Percentiles rank a stretch among this genome's conserved stretches.
phyloP scores from a whole-genome alignment of 2,329 filamentous ascomycete species.

The Aspergillus sp. region DNA sequence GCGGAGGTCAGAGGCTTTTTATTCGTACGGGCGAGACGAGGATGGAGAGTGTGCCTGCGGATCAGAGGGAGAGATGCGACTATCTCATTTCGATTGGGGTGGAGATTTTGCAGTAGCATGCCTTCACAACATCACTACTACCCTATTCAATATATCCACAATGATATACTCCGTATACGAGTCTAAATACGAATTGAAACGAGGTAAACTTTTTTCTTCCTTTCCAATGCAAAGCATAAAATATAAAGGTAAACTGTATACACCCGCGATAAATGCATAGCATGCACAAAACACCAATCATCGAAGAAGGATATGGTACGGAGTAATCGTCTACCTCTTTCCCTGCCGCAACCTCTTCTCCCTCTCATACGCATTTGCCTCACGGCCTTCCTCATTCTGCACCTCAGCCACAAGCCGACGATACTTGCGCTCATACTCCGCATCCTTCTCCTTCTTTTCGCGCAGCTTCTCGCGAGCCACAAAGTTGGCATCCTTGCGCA shows the following conservation, averaged over 20 bases:
- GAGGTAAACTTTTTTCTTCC: slow-evolving; percentile 3
- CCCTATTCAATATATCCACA: neutral
- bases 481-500: slow-evolving; percentile 94
- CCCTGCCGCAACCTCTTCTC: slow-evolving; percentile 78
- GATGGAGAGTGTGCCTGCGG: slow-evolving; percentile 52
- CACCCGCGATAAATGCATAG: slow-evolving; percentile 1
- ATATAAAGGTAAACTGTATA: neutral
- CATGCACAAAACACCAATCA: slow-evolving; percentile 15
- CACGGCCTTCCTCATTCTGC: slow-evolving; percentile 87
- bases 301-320: neutral
- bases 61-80: slow-evolving; percentile 50
- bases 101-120: slow-evolving; percentile 50
- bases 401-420: slow-evolving; percentile 91
- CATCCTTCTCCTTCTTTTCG: slow-evolving; percentile 92
- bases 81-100: slow-evolving; percentile 57
- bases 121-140: neutral
- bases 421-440: slow-evolving; percentile 95
- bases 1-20: slow-evolving; percentile 43
- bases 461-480: slow-evolving; percentile 86
- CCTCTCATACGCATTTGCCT: slow-evolving; percentile 85
- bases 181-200: neutral
- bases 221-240: neutral
- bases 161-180: neutral
- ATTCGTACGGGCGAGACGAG: slow-evolving; percentile 50
- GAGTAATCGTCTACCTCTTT: slow-evolving; percentile 48